phyloP scores from a whole-genome alignment of 2,329 filamentous ascomycete species.

The Monilinia laxa region DNA sequence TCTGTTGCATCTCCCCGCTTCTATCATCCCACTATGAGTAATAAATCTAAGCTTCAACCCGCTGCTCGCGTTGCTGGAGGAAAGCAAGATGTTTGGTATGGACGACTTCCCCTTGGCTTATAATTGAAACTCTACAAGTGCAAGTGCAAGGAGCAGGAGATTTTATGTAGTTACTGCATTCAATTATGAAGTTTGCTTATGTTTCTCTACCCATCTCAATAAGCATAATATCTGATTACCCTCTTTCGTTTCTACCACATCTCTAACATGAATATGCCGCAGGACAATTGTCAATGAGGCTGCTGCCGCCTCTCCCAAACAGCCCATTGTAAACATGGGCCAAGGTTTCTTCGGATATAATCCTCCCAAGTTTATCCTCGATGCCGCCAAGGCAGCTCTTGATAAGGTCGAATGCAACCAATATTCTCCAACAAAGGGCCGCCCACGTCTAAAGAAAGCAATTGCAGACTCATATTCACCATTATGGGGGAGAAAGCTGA shows the following conservation, averaged over 20 bases:
- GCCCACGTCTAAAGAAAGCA: conserved; percentile 87
- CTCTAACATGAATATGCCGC: conserved; percentile 6
- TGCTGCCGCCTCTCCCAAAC: conserved; percentile 59
- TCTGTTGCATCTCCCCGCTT: conserved; percentile 23
- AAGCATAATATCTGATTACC: background rate
- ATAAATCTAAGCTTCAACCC: conserved; percentile 47
- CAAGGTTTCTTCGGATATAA: conserved; percentile 89
- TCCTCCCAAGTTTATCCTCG: conserved; percentile 83
- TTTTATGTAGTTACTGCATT: background rate
- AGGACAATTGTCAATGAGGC: conserved; percentile 68
- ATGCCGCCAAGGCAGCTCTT: conserved; percentile 87
- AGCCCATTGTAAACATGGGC: conserved; percentile 65
- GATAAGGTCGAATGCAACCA: conserved; percentile 96
- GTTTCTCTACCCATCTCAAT: background rate
- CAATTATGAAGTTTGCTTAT: background rate
- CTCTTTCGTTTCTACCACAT: background rate
- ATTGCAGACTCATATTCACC: conserved; percentile 91
- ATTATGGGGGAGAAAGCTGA: conserved; percentile 75
- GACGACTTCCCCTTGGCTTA: conserved; percentile 2
- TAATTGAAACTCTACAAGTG: too few relatives aligned
- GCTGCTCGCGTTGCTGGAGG: conserved; percentile 54
- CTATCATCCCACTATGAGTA: conserved; percentile 37
- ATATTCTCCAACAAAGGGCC: conserved; percentile 93
- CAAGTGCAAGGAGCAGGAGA: background rate
- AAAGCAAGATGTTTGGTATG: conserved; percentile 59